phyloP scores from a whole-genome alignment of 208 protist genomes.

The Leishmania martiniquensis region DNA sequence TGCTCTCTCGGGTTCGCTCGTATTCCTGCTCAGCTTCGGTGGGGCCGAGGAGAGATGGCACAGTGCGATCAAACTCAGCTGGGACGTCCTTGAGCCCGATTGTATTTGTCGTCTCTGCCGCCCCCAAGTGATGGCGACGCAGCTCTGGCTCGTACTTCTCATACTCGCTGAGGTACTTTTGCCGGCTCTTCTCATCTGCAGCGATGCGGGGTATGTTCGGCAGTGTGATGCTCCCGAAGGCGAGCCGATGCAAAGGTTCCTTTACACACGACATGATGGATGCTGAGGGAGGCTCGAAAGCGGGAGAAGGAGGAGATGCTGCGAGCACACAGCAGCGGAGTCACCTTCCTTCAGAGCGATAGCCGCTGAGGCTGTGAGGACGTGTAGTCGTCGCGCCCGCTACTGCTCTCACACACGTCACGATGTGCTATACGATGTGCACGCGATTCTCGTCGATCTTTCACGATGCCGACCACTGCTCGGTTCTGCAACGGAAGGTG shows the following conservation, averaged over 20 bases:
- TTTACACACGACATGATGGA: constrained; percentile 2
- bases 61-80: constrained; percentile 64
- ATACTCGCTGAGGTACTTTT: constrained; percentile 86
- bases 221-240: constrained; percentile 47
- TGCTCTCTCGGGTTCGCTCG: constrained; percentile 34
- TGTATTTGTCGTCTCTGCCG: constrained; percentile 67
- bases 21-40: constrained; percentile 70
- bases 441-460: background rate
- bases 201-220: constrained; percentile 87
- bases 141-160: constrained; percentile 90
- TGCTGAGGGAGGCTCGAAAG: background rate
- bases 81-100: constrained; percentile 67
- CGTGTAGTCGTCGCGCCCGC: background rate
- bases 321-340: background rate
- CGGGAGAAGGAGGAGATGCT: background rate
- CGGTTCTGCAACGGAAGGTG: background rate
- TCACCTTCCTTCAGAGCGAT: background rate
- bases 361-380: background rate
- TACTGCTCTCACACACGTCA: background rate
- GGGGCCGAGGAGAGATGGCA: constrained; percentile 62
- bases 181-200: constrained; percentile 67
- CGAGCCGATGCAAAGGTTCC: background rate
- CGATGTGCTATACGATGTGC: background rate
- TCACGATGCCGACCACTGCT: background rate
- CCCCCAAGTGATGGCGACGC: constrained; percentile 84